Base-by-base conservation (phyloP, 2,329 filamentous ascomycete species). In the Pezicula rhizophila region DNA sequence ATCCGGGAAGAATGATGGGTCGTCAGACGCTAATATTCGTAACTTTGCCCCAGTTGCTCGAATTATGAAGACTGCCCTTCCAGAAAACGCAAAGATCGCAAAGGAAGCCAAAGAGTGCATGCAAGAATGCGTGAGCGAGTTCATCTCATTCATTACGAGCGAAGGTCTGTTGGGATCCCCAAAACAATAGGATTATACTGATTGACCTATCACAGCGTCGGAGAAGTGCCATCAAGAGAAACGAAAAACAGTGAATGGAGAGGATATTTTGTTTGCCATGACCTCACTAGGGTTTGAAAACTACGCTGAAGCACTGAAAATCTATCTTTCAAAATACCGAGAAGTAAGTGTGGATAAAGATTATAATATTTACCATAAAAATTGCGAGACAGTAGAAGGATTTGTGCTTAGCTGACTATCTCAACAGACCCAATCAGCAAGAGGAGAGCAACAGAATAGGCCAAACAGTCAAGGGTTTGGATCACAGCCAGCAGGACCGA, bases 221-320 rank as follows among this genome's bases (percentile, higher is more conserved):
- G 93, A 99, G 70, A 99, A 99, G 71, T 99, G 93, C 66, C 93
- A 99, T 68, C 93, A 97, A 69, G 93, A 99, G 71, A 99, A 99
- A 77, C 84, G 93, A 63, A 99, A 99, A 76, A 99, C 93, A 0
- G 93, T 99, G 58, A 99, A 99, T 64, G 93, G 93, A 60, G 93
- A 99, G 70, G 93, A 99, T 63, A 99, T 99, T 52, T 75, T 99
- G 41, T 99, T 97, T 66, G 93, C 93, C 52, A 99, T 99, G 93
- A 97, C 92, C 7, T 99, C 93, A 23, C 79, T 99, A 33, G 93
- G 93, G 1, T 99, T 99, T 68, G 93, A 99, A 71, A 99, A 99
- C 72, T 99, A 99, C 67, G 87, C 92, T 23, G 93, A 99, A 69
- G 93, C 93, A 1, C 77, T 99, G 50, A 99, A 99, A 72, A 96